phyloP scores from a whole-genome alignment of 2,329 filamentous ascomycete genomes.

The Colletotrichum zoysiae region DNA sequence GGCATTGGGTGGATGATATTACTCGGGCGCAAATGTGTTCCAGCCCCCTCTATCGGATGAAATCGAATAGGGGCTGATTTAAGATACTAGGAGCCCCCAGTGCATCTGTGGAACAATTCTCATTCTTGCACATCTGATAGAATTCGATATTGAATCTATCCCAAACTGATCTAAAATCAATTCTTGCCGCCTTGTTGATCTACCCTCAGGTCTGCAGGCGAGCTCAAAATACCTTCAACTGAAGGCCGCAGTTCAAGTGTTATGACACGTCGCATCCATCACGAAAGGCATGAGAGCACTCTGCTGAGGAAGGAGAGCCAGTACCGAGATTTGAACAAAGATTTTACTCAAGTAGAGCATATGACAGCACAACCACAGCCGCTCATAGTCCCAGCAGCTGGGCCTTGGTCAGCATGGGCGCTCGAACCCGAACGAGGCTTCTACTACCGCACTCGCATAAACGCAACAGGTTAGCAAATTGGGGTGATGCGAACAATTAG shows the following conservation, averaged over 20 bases:
- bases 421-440: constrained; percentile 14
- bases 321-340: not conserved
- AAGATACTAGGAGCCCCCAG: not conserved
- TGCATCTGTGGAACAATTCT: not conserved
- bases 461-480: not conserved
- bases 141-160: not conserved
- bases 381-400: not conserved
- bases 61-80: not conserved
- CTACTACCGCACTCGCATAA: constrained; percentile 25
- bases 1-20: not conserved
- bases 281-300: not conserved
- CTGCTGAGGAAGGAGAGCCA: not conserved
- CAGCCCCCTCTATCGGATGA: not conserved
- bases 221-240: not conserved
- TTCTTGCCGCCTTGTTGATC: accelerated
- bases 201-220: no score
- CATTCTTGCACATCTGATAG: no score
- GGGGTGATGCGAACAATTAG: no score
- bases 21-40: not conserved
- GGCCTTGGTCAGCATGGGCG: constrained; percentile 22
- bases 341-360: not conserved
- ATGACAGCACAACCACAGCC: not conserved
- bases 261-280: constrained; percentile 15
- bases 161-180: no score
- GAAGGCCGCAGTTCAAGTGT: not conserved